Evolutionary conservation across 345 rosid species (phyloP).

Genomic region (Fremontodendron californicum): DNA sequence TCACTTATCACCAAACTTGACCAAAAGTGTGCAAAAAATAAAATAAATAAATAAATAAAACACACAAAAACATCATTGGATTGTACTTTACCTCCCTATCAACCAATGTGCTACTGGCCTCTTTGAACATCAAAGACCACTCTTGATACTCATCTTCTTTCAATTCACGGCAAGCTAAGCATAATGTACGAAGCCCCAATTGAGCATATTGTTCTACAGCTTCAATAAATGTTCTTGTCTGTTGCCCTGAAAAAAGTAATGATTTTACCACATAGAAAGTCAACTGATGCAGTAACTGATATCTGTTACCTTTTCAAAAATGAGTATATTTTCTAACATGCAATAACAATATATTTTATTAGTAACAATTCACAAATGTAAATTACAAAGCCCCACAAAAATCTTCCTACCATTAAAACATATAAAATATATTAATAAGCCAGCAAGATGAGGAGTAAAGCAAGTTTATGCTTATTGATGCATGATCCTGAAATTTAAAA

Average conservation of each 20-base stretch:
- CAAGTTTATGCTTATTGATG: background rate
- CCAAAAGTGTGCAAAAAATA: background rate
- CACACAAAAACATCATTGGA: background rate
- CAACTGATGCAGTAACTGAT: background rate
- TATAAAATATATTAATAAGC: background rate
- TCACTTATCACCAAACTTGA: slow-evolving; percentile 15
- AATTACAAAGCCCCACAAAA: background rate
- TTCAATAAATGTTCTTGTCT: slow-evolving; percentile 69
- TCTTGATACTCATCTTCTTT: slow-evolving; percentile 74
- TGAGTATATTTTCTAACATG: background rate
- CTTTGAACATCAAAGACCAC: slow-evolving; percentile 86
- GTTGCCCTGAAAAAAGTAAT: slow-evolving; percentile 63
- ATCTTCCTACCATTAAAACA: background rate
- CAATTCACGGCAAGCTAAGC: slow-evolving; percentile 94
- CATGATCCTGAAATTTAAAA: background rate
- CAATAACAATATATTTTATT: background rate
- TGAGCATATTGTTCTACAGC: slow-evolving; percentile 93
- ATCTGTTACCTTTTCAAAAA: background rate
- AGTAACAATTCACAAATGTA: background rate
- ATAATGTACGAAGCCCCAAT: slow-evolving; percentile 88
- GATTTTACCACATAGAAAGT: slow-evolving; percentile 10
- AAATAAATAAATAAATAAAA: background rate
- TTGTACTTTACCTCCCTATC: slow-evolving; percentile 85
- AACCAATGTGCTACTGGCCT: slow-evolving; percentile 87
- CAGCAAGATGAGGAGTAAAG: background rate